Conservation (phyloP, 768 basidiomycete genomes). For the Floccularia luteovirens region DNA sequence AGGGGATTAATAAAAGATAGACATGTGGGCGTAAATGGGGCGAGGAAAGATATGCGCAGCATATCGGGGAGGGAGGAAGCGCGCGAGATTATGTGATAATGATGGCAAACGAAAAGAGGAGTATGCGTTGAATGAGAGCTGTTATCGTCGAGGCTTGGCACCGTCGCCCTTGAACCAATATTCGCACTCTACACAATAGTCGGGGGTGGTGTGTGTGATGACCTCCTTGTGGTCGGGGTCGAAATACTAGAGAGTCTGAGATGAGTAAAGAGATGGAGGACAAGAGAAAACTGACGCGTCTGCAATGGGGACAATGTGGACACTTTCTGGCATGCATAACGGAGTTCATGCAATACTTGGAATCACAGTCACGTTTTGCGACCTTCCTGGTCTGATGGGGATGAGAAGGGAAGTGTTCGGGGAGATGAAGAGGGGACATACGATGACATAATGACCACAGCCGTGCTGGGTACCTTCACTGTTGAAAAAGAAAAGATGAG, state of each 20-base stretch:
- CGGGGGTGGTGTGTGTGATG: conserved; percentile 39
- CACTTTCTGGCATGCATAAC: conserved; percentile 14
- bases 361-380: conserved; percentile 48
- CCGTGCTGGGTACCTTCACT: conserved; percentile 73
- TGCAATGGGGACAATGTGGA: conserved; percentile 31
- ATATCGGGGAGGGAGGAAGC: neutral
- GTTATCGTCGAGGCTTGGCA: conserved; percentile 25
- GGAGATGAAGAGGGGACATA: conserved; percentile 22
- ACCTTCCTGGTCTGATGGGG: conserved; percentile 36
- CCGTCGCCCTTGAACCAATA: conserved; percentile 50
- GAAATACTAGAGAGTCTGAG: conserved; percentile 39
- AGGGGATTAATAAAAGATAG: neutral
- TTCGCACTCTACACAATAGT: conserved; percentile 51
- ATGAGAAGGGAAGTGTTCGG: conserved; percentile 8
- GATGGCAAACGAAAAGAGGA: neutral
- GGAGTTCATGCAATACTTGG: conserved; percentile 31
- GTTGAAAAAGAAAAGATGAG: conserved; percentile 16
- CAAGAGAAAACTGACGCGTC: conserved; percentile 25
- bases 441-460: conserved; percentile 75
- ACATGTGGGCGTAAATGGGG: conserved; percentile 3
- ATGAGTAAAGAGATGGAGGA: conserved; percentile 4
- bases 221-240: conserved; percentile 66
- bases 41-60: conserved; percentile 3
- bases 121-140: conserved; percentile 5
- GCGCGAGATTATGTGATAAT: conserved; percentile 4